Conservation (phyloP, 1,139 yeast species). For the Magnusiomyces clavatus region DNA sequence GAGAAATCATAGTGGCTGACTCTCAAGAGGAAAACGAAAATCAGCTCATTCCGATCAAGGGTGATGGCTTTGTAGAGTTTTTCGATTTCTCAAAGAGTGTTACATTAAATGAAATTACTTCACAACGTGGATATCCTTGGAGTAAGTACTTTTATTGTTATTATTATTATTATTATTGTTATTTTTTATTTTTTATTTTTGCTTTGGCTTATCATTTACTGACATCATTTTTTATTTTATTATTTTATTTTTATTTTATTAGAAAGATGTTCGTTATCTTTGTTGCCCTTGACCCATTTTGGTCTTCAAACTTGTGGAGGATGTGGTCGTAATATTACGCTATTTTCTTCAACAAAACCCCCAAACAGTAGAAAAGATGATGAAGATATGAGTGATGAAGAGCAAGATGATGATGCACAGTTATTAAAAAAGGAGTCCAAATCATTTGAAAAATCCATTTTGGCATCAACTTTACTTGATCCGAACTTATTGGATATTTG, state of each 20-base stretch:
- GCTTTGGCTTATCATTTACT: not conserved
- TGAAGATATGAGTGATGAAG: not conserved
- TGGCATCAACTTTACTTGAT: not conserved
- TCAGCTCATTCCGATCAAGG: not conserved
- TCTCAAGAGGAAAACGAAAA: not conserved
- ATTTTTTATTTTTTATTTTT: not conserved
- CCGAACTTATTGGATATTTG: not conserved
- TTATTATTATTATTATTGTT: no score
- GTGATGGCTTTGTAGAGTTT: constrained; percentile 1
- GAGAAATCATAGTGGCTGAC: not conserved
- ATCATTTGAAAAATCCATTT: not conserved
- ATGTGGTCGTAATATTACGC: not conserved
- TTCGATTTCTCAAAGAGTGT: not conserved
- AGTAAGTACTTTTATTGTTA: constrained; percentile 3
- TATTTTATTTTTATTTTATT: no score
- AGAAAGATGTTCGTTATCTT: constrained; percentile 2
- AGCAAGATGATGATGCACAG: not conserved
- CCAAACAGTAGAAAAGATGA: no score
- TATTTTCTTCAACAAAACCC: not conserved
- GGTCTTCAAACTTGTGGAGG: not conserved
- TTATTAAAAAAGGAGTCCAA: not conserved
- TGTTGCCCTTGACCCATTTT: constrained; percentile 1
- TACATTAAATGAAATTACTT: not conserved
- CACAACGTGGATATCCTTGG: constrained; percentile 6
- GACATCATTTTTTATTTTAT: no score